A percentile compares a stretch with the other conserved stretches of the same genome.
Evolutionary conservation across 129 eudicot genomes (phyloP).

Genomic region (Centella asiatica): DNA sequence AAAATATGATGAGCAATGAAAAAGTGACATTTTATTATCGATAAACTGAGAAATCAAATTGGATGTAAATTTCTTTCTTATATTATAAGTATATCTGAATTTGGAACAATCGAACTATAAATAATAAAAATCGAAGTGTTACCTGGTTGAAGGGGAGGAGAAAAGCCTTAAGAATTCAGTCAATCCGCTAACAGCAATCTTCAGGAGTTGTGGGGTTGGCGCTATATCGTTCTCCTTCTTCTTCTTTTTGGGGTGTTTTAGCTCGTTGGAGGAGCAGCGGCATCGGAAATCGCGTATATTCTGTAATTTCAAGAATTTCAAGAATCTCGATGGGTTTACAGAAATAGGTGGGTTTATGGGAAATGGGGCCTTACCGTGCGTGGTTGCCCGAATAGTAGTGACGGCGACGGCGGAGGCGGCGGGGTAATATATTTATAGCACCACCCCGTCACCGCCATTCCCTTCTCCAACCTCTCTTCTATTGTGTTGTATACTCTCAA

Average conservation of each 20-base stretch:
- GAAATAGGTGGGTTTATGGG: too few relatives aligned
- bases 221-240: constrained; percentile 9
- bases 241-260: too few relatives aligned
- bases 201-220: constrained; percentile 53
- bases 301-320: constrained; percentile 17
- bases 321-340: neutral
- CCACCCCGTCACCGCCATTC: too few relatives aligned
- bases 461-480: too few relatives aligned
- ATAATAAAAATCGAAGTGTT: neutral
- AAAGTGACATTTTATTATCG: neutral
- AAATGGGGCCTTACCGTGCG: too few relatives aligned
- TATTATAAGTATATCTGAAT: too few relatives aligned
- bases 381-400: too few relatives aligned
- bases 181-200: constrained; percentile 60
- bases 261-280: constrained; percentile 49
- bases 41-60: neutral
- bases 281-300: constrained; percentile 38
- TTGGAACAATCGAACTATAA: too few relatives aligned
- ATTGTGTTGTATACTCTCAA: too few relatives aligned
- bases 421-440: too few relatives aligned
- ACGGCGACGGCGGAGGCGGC: too few relatives aligned
- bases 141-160: constrained; percentile 33
- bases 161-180: constrained; percentile 77
- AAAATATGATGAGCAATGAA: constrained; percentile 1
- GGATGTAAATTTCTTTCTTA: neutral